Conservation (phyloP, 2,329 filamentous ascomycete genomes). For the Setomelanomma holmii region DNA sequence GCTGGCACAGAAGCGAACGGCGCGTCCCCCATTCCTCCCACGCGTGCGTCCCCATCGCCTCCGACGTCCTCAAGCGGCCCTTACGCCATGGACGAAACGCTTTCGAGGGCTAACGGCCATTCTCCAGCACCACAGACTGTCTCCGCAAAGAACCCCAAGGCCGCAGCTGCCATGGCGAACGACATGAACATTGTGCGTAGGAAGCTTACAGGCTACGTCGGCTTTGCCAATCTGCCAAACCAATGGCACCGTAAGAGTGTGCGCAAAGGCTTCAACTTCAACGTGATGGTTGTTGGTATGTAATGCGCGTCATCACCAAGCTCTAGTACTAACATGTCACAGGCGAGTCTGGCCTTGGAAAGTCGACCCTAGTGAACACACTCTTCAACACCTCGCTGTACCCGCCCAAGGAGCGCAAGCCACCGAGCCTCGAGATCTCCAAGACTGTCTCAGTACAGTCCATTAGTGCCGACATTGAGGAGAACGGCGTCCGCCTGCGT, state of each 20-base stretch:
- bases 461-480: slow-evolving; percentile 77
- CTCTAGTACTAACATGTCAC: slow-evolving; percentile 14
- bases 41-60: slow-evolving; percentile 57
- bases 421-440: slow-evolving; percentile 94
- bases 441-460: slow-evolving; percentile 71
- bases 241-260: slow-evolving; percentile 99
- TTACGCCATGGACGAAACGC: slow-evolving; percentile 65
- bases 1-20: slow-evolving; percentile 54
- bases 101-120: slow-evolving; percentile 59
- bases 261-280: slow-evolving; percentile 99
- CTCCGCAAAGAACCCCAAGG: slow-evolving; percentile 69
- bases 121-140: slow-evolving; percentile 64
- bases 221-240: slow-evolving; percentile 98
- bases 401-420: slow-evolving; percentile 97
- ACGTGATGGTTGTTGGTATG: slow-evolving; percentile 99
- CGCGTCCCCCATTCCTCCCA: slow-evolving; percentile 51
- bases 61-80: slow-evolving; percentile 59
- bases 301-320: slow-evolving; percentile 34
- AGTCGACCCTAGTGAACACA: slow-evolving; percentile 98
- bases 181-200: slow-evolving; percentile 93
- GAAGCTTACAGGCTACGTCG: slow-evolving; percentile 98
- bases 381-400: slow-evolving; percentile 99
- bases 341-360: slow-evolving; percentile 99
- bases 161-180: slow-evolving; percentile 56
- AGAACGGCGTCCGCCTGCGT: slow-evolving; percentile 95